Evolutionary conservation across 345 rosid genomes (phyloP).

Genomic region (Erodium maritimum): DNA sequence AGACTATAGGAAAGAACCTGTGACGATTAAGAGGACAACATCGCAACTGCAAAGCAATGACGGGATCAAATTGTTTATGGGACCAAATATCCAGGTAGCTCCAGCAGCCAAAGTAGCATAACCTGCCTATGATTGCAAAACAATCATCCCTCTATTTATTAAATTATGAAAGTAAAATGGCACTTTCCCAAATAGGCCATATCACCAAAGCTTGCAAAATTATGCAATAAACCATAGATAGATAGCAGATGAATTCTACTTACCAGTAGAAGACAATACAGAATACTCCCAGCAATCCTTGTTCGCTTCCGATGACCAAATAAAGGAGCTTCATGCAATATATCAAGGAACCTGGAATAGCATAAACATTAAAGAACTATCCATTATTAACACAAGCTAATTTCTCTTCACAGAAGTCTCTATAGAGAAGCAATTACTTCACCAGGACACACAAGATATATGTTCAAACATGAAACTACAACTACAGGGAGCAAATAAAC

Average conservation of each 20-base stretch:
- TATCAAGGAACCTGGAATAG: slow-evolving; percentile 66
- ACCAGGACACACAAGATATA: too few species aligned
- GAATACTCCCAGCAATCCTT: slow-evolving; percentile 58
- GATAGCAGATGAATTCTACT: slow-evolving; percentile 18
- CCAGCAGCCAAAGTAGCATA: slow-evolving; percentile 64
- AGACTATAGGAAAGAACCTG: slow-evolving; percentile 29
- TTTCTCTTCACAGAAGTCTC: too few species aligned
- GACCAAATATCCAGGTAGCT: slow-evolving; percentile 56
- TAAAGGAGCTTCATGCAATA: slow-evolving; percentile 85
- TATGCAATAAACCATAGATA: not conserved
- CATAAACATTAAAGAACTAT: slow-evolving; percentile 3
- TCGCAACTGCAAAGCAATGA: slow-evolving; percentile 67
- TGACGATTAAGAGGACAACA: slow-evolving; percentile 56
- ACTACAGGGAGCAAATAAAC: too few species aligned
- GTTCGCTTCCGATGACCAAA: slow-evolving; percentile 86
- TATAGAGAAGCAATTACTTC: too few species aligned
- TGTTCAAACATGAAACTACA: too few species aligned
- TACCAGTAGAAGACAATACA: slow-evolving; percentile 59
- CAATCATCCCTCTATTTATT: not conserved
- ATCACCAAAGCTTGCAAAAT: slow-evolving; percentile 4
- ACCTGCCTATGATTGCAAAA: slow-evolving; percentile 44
- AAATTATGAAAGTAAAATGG: not conserved
- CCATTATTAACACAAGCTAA: not conserved
- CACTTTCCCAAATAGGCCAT: not conserved
- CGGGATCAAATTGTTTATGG: slow-evolving; percentile 25